Percentiles rank a stretch among this genome's conserved stretches.
These are phyloP conservation scores for Suillus fuscotomentosus DNA, from an alignment of 768 basidiomycete species.

Conservation along the genomic window DNA sequence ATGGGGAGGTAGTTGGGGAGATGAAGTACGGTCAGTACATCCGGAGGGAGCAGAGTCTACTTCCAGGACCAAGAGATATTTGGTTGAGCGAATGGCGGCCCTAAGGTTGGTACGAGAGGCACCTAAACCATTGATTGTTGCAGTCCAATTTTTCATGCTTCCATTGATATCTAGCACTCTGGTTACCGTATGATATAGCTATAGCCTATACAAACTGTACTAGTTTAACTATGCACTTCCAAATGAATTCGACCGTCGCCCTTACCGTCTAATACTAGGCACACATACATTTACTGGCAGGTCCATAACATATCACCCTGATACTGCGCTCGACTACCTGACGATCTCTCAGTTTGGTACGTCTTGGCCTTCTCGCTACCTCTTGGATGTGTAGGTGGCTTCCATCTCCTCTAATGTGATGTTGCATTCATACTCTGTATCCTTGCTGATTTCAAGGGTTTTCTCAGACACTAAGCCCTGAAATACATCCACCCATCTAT, in stretches of 20 bases:
- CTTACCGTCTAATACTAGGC: not conserved
- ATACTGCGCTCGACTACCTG: no score
- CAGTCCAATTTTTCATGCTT: conserved; percentile 19
- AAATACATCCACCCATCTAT: not conserved
- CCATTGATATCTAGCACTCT: conserved; percentile 20
- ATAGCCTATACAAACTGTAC: not conserved
- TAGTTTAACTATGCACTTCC: not conserved
- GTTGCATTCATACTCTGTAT: no score
- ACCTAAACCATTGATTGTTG: not conserved
- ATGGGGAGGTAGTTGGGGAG: conserved; percentile 14
- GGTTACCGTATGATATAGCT: not conserved
- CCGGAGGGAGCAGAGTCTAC: conserved; percentile 10
- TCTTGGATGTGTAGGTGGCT: no score
- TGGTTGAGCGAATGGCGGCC: conserved; percentile 13
- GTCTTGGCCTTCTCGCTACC: no score
- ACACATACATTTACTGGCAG: not conserved
- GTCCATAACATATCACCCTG: not conserved
- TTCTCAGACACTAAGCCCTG: no score
- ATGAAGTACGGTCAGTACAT: conserved; percentile 14
- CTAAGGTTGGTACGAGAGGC: not conserved
- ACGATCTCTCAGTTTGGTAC: no score
- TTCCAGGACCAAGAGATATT: conserved; percentile 11
- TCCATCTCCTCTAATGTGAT: no score
- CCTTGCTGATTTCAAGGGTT: no score
- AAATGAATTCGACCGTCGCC: not conserved